Percentiles rank a stretch among this genome's conserved stretches.
Conservation (phyloP, 495 filamentous ascomycete genomes). For the Aspergillus hancockii region DNA sequence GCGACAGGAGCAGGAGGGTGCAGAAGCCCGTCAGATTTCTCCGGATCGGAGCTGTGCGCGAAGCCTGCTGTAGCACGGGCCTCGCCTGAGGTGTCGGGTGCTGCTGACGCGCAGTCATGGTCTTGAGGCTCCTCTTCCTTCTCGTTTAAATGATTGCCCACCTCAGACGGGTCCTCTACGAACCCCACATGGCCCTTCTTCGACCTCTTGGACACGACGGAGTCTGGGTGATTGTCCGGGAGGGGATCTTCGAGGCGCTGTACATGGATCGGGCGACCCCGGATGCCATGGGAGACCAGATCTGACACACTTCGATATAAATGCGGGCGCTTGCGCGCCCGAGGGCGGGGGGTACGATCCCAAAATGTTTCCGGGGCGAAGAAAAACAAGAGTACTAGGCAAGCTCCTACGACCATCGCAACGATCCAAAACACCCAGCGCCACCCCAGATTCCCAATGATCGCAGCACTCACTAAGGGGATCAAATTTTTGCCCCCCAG, state of each 20-base stretch:
- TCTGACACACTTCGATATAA: slow-evolving; percentile 43
- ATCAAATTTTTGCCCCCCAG: slow-evolving; percentile 93
- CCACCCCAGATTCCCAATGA: slow-evolving; percentile 79
- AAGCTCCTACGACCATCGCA: slow-evolving; percentile 78
- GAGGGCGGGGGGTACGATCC: slow-evolving; percentile 77
- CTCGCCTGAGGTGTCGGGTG: not conserved
- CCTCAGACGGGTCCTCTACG: slow-evolving; percentile 32
- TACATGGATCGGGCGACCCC: slow-evolving; percentile 33
- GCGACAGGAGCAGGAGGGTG: slow-evolving; percentile 13
- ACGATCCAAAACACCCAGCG: slow-evolving; percentile 95
- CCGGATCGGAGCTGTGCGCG: slow-evolving; percentile 10
- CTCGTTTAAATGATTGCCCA: slow-evolving; percentile 9
- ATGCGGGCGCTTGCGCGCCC: slow-evolving; percentile 34
- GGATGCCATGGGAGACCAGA: slow-evolving; percentile 37
- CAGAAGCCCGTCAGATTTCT: slow-evolving; percentile 17
- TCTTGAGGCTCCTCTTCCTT: slow-evolving; percentile 12
- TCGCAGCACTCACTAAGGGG: slow-evolving; percentile 82
- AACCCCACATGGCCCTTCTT: slow-evolving; percentile 59
- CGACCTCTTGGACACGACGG: slow-evolving; percentile 20
- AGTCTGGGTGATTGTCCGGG: slow-evolving; percentile 12
- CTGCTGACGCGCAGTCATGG: not conserved
- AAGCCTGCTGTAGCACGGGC: slow-evolving; percentile 8
- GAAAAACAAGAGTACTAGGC: slow-evolving; percentile 74
- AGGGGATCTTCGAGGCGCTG: slow-evolving; percentile 18
- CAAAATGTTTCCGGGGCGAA: slow-evolving; percentile 97